Percentiles rank a stretch among this genome's conserved stretches.
These are phyloP conservation scores for Plantago major DNA, from an alignment of 257 asterid species.

Conservation along the genomic window DNA sequence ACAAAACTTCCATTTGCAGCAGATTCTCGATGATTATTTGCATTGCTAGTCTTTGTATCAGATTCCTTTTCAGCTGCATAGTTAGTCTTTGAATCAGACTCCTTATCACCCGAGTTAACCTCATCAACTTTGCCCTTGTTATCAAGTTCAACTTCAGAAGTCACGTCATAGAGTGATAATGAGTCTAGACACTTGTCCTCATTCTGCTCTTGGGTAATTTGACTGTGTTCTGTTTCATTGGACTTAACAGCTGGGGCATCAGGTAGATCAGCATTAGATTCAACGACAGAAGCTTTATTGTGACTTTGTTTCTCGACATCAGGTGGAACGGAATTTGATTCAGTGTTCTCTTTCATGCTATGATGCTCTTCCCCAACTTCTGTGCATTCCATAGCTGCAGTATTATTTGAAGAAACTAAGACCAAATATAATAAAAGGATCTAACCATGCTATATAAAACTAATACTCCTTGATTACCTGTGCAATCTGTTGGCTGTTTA, in stretches of 20 bases:
- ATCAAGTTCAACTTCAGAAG: constrained; percentile 9
- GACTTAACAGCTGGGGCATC: background rate
- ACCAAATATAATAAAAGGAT: background rate
- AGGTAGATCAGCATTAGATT: background rate
- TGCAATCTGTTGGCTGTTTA: constrained; percentile 25
- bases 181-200: constrained; percentile 13
- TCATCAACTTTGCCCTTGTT: constrained; percentile 13
- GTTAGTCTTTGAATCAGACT: no score
- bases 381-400: constrained; percentile 25
- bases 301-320: constrained; percentile 10
- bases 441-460: background rate
- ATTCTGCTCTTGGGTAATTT: constrained; percentile 2
- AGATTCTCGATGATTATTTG: constrained; percentile 2
- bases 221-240: constrained; percentile 1
- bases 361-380: constrained; percentile 24
- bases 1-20: constrained; percentile 8
- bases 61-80: background rate
- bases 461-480: constrained; percentile 35
- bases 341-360: constrained; percentile 14
- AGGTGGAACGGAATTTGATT: constrained; percentile 18
- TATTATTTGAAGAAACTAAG: constrained; percentile 9
- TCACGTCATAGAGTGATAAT: constrained; percentile 11
- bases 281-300: background rate
- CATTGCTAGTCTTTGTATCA: constrained; percentile 10
- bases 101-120: background rate